A percentile compares a stretch with the other conserved stretches of the same genome.
Evolutionary conservation across 441 rosid species (phyloP).

Genomic region (Jatropha podagrica): DNA sequence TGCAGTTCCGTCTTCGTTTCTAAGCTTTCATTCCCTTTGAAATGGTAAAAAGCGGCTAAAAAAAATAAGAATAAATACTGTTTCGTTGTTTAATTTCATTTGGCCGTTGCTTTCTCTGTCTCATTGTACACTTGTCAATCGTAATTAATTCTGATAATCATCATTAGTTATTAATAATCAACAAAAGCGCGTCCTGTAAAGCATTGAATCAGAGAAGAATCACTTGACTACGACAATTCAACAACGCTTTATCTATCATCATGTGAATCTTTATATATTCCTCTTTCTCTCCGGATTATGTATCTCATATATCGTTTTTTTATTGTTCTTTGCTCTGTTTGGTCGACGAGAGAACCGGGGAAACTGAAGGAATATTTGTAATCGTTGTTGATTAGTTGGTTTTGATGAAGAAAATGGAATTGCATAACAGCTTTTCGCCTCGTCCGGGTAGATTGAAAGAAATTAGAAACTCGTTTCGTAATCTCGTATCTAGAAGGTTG

Average conservation of each 20-base stretch:
- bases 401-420: slow-evolving; percentile 21
- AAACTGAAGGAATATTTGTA: background rate
- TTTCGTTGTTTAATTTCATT: too few species aligned
- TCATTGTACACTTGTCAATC: too few species aligned
- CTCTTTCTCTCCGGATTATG: background rate
- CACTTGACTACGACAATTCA: background rate
- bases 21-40: background rate
- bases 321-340: slow-evolving; percentile 9
- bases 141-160: too few species aligned
- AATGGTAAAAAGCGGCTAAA: background rate
- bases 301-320: background rate
- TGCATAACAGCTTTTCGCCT: slow-evolving; percentile 13
- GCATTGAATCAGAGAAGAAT: background rate
- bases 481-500: slow-evolving; percentile 37
- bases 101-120: background rate
- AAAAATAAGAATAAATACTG: background rate
- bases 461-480: slow-evolving; percentile 19
- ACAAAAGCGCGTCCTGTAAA: background rate
- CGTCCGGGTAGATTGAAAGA: slow-evolving; percentile 20
- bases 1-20: background rate
- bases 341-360: slow-evolving; percentile 13
- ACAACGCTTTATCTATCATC: background rate
- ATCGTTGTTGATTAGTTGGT: background rate
- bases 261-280: background rate
- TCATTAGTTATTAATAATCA: background rate